Evolutionary conservation across 2,329 filamentous ascomycete genomes (phyloP), one percentile per base, ranked within the genome.

Genomic region (Sphaerulina vaccinii): DNA sequence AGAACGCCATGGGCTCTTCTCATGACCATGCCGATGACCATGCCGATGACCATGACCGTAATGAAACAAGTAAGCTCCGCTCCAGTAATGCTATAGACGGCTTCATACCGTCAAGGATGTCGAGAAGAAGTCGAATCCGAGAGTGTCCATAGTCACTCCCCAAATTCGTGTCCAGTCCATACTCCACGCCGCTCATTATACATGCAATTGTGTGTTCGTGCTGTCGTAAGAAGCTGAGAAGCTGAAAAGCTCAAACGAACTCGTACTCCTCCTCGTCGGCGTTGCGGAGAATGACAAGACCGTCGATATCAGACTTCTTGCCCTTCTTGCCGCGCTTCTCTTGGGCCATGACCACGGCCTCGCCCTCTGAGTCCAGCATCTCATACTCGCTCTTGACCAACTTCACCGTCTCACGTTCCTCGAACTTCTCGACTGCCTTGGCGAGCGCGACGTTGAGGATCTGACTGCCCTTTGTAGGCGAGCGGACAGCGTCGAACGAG

Each of bases 301-400:
- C 61, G 57, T 66, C 68, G 5, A 22, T n/a, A 22, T 44, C 54
- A 62, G 68, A 68, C 36, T 52, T 52, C 64, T 66, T 70, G 50
- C 54, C 61, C 62, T 66, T 69, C 49, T 58, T 59, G 56, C n/a
- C n/a, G n/a, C 62, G 66, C 58, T 69, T 71, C 16, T 65, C 64
- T 16, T 65, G 62, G 8, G 60, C 50, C 21, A 62, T 52, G 7
- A 56, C 59, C 11, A 68, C 58, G 27, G 57, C 58, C 54, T 70
- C 64, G 15, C 68, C 69, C 13, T 68, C 64, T 13, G 64, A 58
- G 46, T 75, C 75, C 59, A 72, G 77, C 60, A 73, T 74, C 63
- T 83, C 80, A 60, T 83, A 84, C 69, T 84, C 81, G 50, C 75
- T 74, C 70, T 77, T 79, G 65, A 82, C 76, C 41, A 84, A 66